Evolutionary conservation across 169 alveolate genomes (phyloP), one percentile per base, ranked within the genome.

Genomic region (Plasmodium sp.): DNA sequence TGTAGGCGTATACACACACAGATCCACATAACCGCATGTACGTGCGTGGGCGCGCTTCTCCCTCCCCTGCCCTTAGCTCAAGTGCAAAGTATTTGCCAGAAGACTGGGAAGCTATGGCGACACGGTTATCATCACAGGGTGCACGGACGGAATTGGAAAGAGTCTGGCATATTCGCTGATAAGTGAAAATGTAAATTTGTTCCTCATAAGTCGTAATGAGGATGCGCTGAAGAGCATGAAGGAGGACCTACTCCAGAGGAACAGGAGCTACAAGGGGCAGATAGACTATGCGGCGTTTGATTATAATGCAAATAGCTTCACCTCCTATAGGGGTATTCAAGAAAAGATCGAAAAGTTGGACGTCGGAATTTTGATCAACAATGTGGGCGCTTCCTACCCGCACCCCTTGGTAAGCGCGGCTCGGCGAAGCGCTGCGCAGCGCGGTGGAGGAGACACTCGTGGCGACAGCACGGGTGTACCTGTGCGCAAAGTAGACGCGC

Each of bases 111-210:
- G 93, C 62, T 92, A 80, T 51, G 97, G 97, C 43, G 84, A 84
- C n/a, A 94, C 96, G 92, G 95, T 93, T 6, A 58, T 96, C 39
- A 86, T 96, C 14, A 96, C 97, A 31, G 97, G 97, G 33, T 96
- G 96, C 56, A 96, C 96, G 43, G 97, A 96, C 43, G 97, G 97
- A 45, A 96, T 96, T 58, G 97, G 97, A 48, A 96, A 96, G 81
- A 96, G 96, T 48, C 43, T 96, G 39, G 93, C 96, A 58, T 79
- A 91, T 74, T 90, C 94, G 75, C 79, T 96, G 34, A 73, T 81
- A 45, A 92, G 85, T 0, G 81, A 85, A 10, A 34, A 75, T 85
- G 93, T 85, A 5, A 85, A 85, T 85, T 85, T 85, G 54, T 85
- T 85, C 31, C 67, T 85, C 62, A 85, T 85, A 73, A 85, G 93